Base-by-base conservation (phyloP, 1,284 basidiomycete genomes). In the Ceratobasidium sp. region DNA sequence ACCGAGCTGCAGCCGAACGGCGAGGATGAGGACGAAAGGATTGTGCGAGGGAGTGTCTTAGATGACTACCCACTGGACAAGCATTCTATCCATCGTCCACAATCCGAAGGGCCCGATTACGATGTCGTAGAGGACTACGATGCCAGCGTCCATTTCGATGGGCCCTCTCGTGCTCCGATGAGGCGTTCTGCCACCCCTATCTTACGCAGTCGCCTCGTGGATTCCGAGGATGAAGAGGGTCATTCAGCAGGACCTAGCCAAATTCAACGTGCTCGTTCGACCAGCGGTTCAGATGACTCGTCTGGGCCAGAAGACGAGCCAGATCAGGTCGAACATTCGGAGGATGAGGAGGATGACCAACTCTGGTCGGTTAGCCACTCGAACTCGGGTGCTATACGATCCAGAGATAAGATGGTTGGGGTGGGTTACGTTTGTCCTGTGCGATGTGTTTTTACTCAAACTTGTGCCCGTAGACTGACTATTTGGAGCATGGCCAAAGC, bases 111-210 rank as follows among this genome's bases (percentile, higher is more conserved):
- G 9, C 32, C 30, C 21, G 55, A 34, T 39, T 12, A 3, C 8
- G 18, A 45, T n/a, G 43, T 4, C 18, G n/a, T 36, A 16, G 50
- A 52, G 34, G 64, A 67, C 36, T 67, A 41, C 23, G 50, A 67
- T 30, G 64, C 64, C n/a, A 67, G 64, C 26, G 64, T 67, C 30
- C 64, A 36, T 18, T 67, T 67, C 43, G 64, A 67, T 21, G 34
- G 50, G 4, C 48, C 64, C 10, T 32, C 36, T 41, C 46, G 46
- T 50, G 39, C 61, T 18, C 41, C 45, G 16, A 52, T 41, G 9
- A 48, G 64, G 50, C 48, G 64, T 3, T 67, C 64, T 28, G 64
- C 46, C 26, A 67, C 64, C 21, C 64, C 64, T 43, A 32, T 55
- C 10, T 34, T 67, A 6, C 64, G 50, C 9, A 21, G 39, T 16